Conservation (phyloP, 306 rosid genomes). For the Aeschynomene evenia region DNA sequence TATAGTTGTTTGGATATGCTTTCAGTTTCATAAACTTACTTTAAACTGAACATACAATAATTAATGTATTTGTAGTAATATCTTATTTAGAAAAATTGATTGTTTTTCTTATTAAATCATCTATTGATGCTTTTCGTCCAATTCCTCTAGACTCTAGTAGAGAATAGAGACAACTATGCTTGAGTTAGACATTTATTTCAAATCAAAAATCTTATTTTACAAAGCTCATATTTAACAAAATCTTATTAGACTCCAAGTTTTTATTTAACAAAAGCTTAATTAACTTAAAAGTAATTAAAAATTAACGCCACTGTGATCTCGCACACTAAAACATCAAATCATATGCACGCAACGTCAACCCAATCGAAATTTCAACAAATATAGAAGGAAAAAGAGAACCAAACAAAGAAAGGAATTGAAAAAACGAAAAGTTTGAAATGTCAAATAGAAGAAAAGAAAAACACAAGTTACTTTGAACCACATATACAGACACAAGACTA, state of each 20-base stretch:
- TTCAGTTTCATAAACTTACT: no score
- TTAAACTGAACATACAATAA: no score
- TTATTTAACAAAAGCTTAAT: no score
- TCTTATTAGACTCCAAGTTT: no score
- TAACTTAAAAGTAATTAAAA: no score
- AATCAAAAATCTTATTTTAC: no score
- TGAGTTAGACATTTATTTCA: not conserved
- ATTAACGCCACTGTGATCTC: not conserved
- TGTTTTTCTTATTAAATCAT: not conserved
- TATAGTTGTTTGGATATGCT: no score
- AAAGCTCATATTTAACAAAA: no score
- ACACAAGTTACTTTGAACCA: slow-evolving; percentile 18
- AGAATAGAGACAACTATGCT: not conserved
- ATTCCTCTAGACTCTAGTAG: no score
- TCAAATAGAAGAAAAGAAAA: slow-evolving; percentile 33
- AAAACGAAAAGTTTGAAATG: slow-evolving; percentile 17
- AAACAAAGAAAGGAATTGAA: not conserved
- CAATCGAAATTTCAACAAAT: not conserved
- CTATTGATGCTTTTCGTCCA: not conserved
- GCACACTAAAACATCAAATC: not conserved
- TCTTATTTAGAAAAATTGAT: no score
- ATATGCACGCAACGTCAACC: not conserved
- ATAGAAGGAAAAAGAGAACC: slow-evolving; percentile 1
- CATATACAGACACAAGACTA: slow-evolving; percentile 40
- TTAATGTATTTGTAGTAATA: no score